These are phyloP conservation scores for Clathrospora elynae DNA, from an alignment of 2,329 filamentous ascomycete genomes.

Conservation along the genomic window DNA sequence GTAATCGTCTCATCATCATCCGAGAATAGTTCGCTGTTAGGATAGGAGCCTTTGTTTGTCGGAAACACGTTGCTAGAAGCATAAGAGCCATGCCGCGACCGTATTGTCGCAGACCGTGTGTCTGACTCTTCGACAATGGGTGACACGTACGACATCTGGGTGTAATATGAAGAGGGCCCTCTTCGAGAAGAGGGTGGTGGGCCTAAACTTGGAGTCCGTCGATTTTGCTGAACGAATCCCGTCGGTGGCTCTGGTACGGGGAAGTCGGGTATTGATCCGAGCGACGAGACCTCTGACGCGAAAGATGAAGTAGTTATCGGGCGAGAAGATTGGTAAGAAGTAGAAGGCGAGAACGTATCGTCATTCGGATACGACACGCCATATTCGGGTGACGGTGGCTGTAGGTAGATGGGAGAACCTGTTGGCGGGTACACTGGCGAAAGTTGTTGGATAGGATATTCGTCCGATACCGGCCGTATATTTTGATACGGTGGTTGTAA, in stretches of 20 bases:
- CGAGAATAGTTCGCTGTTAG: conserved; percentile 43
- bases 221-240: conserved; percentile 42
- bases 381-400: conserved; percentile 29
- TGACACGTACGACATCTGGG: conserved; percentile 54
- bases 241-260: conserved; percentile 45
- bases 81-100: conserved; percentile 51
- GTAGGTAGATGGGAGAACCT: conserved; percentile 25
- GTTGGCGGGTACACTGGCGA: conserved; percentile 32
- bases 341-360: conserved; percentile 43
- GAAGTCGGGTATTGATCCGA: conserved; percentile 51
- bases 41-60: conserved; percentile 48
- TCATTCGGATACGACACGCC: conserved; percentile 39
- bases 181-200: conserved; percentile 56
- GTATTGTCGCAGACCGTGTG: conserved; percentile 50
- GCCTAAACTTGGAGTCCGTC: conserved; percentile 51
- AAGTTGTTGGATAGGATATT: conserved; percentile 40
- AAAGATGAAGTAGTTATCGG: conserved; percentile 48
- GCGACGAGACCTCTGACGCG: conserved; percentile 47
- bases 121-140: conserved; percentile 58
- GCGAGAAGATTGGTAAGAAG: conserved; percentile 35
- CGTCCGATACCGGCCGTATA: conserved; percentile 47
- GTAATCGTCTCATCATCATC: conserved; percentile 48
- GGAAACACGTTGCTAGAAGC: conserved; percentile 58
- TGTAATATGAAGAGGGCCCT: conserved; percentile 57
- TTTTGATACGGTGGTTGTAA: conserved; percentile 51